Conservation (phyloP, 192 early-diverging fungal genomes). For the Glomus cerebriforme region DNA sequence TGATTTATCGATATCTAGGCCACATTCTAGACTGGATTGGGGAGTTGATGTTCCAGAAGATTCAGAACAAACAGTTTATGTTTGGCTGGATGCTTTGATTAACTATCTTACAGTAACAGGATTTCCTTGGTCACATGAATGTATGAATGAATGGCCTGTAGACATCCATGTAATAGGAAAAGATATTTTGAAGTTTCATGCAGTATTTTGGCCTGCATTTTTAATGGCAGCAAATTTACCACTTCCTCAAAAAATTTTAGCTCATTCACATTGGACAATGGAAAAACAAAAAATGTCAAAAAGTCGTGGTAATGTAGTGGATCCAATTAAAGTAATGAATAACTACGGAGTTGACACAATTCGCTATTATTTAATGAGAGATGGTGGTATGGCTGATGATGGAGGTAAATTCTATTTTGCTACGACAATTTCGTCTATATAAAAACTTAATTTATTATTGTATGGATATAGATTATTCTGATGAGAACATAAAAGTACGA, state of each 20-base stretch:
- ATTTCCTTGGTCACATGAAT: constrained; percentile 67
- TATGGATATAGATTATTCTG: constrained; percentile 64
- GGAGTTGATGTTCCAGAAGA: constrained; percentile 92
- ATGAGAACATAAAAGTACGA: constrained; percentile 61
- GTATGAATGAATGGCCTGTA: constrained; percentile 61
- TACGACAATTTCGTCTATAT: neutral
- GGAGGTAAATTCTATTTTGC: constrained; percentile 52
- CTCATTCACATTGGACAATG: constrained; percentile 96
- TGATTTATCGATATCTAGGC: constrained; percentile 88
- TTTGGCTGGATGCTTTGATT: constrained; percentile 95
- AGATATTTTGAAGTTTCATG: constrained; percentile 96
- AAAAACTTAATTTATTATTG: constrained; percentile 3
- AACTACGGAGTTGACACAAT: constrained; percentile 84
- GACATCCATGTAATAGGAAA: constrained; percentile 90
- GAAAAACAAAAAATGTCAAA: constrained; percentile 94
- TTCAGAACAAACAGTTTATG: constrained; percentile 87
- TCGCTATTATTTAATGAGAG: constrained; percentile 87
- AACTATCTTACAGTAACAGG: constrained; percentile 90
- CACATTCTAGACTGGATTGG: constrained; percentile 78
- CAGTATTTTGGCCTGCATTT: constrained; percentile 97
- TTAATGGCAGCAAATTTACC: constrained; percentile 84
- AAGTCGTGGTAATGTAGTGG: constrained; percentile 87
- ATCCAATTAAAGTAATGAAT: constrained; percentile 73
- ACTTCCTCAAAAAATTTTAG: constrained; percentile 78
- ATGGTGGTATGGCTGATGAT: constrained; percentile 88